Conservation (phyloP, 345 rosid genomes). For the Reutealis trisperma region DNA sequence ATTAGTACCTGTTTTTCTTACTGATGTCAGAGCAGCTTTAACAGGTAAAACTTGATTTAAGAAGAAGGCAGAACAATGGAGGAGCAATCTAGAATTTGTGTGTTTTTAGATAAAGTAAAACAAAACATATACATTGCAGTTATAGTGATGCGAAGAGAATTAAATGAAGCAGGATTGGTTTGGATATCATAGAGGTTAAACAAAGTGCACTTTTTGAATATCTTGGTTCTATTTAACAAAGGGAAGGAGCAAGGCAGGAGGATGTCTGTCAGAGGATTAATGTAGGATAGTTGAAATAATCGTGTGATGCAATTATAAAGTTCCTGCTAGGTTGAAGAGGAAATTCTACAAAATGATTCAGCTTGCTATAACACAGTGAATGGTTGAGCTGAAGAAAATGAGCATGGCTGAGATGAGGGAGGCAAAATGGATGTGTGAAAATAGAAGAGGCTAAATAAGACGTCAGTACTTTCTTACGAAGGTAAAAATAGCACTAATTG, state of each 20-base stretch:
- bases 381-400: neutral
- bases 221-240: neutral
- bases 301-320: too few relatives aligned
- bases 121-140: neutral
- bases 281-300: neutral
- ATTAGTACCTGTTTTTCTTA: too few relatives aligned
- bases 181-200: neutral
- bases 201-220: neutral
- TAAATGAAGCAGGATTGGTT: neutral
- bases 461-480: neutral
- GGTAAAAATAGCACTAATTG: too few relatives aligned
- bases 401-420: neutral
- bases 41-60: too few relatives aligned
- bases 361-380: neutral
- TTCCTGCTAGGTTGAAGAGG: too few relatives aligned
- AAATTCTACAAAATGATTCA: too few relatives aligned
- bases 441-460: neutral
- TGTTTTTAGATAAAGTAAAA: neutral
- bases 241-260: neutral
- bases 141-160: neutral
- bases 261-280: neutral
- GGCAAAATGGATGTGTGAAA: neutral
- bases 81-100: too few relatives aligned
- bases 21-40: too few relatives aligned
- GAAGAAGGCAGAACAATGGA: too few relatives aligned